Base-by-base conservation (phyloP, 192 early-diverging fungal species). In the Fimicolochytrium jonesii region DNA sequence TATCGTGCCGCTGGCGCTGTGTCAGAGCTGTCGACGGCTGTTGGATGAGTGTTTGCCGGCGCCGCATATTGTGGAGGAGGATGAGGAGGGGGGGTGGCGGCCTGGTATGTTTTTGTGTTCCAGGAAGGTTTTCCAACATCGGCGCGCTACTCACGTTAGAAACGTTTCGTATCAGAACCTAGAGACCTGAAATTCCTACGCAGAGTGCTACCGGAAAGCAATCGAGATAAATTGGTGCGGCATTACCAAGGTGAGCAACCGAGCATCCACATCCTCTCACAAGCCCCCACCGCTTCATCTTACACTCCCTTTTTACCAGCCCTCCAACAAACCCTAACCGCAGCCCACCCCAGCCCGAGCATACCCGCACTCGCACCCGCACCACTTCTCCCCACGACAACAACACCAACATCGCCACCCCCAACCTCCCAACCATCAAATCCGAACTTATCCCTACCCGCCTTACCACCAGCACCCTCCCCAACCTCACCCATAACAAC, bases 21-120 rank as follows among this genome's bases (percentile, higher is more conserved):
- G 53, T 35, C 53, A 55, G 33, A 3, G 15, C 15, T 55, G 53
- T 36, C 53, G 53, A 4, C 17, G 33, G 18, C 18, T 37, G 33
- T 20, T 55, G 33, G 53, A 55, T 37, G 53, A 55, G 18, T 9
- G 33, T 31, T 36, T 55, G 53, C 53, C 53, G 25, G 31, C 35
- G 3, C 22, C 53, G 53, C 53, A 55, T 3, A 55, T 13, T 18
- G n/a, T 33, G 31, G 53, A 55, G 7, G 53, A 55, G 2, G 53
- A 55, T 6, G 53, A 55, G 18, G 53, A 55, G 13, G 18, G 18
- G 18, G 15, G 9, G 15, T 55, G 53, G 53, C 33, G 36, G 53
- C 53, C 53, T 2, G 53, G 53, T 55, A 33, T 22, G 35, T 18
- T 6, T 55, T 39, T 7, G 37, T 17, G 7, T 39, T 7, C 37